These are phyloP conservation scores for Pseudogymnoascus sp. DNA, from an alignment of 2,329 filamentous ascomycete species.

Conservation along the genomic window DNA sequence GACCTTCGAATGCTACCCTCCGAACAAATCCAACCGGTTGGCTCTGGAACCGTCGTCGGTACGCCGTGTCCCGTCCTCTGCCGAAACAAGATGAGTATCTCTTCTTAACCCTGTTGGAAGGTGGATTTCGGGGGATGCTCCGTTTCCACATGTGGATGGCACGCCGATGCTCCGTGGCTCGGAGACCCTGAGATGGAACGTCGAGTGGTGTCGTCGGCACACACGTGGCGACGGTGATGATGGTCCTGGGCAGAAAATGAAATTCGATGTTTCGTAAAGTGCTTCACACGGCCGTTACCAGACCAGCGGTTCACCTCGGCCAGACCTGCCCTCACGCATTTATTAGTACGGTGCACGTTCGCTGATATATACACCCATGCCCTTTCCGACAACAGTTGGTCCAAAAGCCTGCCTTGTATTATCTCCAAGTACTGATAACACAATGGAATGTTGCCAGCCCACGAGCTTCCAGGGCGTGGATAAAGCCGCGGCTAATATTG, in stretches of 20 bases:
- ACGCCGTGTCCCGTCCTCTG: background rate
- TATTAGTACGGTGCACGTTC: background rate
- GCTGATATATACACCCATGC: conserved; percentile 1
- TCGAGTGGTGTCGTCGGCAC: background rate
- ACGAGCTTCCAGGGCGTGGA: background rate
- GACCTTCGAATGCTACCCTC: background rate
- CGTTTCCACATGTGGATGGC: background rate
- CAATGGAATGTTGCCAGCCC: background rate
- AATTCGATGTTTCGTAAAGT: background rate
- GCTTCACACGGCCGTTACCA: background rate
- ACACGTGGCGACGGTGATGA: background rate
- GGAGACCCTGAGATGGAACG: background rate
- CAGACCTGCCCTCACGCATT: background rate
- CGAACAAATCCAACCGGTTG: background rate
- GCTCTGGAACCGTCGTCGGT: background rate
- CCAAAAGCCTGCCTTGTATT: background rate
- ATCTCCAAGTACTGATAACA: background rate
- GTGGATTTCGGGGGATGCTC: background rate
- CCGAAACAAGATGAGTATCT: background rate
- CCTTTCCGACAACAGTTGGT: background rate
- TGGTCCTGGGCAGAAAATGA: background rate
- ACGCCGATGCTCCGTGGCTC: background rate
- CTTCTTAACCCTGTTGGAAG: background rate
- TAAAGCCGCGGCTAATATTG: background rate
- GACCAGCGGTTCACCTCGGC: background rate